phyloP scores from a whole-genome alignment of 768 basidiomycete genomes.

The Crepidotus variabilis region DNA sequence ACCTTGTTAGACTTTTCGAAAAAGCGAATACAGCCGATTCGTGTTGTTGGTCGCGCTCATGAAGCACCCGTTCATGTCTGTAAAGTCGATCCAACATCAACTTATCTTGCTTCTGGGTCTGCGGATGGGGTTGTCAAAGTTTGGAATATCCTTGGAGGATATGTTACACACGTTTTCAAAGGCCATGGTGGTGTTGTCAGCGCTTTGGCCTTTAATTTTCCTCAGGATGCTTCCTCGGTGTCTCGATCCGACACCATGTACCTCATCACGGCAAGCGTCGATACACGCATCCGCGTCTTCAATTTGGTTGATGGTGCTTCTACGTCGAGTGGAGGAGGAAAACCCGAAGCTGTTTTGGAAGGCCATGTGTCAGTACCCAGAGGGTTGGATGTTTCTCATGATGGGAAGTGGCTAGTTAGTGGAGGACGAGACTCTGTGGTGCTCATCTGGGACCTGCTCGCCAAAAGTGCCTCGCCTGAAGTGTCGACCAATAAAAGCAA shows the following conservation, averaged over 20 bases:
- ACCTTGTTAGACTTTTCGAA: slow-evolving; percentile 31
- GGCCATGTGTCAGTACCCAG: slow-evolving; percentile 95
- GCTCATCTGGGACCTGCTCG: slow-evolving; percentile 82
- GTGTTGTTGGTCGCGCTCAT: slow-evolving; percentile 81
- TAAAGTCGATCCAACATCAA: slow-evolving; percentile 77
- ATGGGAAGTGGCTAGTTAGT: slow-evolving; percentile 87
- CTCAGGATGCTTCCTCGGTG: slow-evolving; percentile 51
- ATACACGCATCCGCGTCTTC: slow-evolving; percentile 90
- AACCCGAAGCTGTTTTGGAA: slow-evolving; percentile 81
- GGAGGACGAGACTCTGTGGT: slow-evolving; percentile 93
- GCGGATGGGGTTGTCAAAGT: slow-evolving; percentile 97
- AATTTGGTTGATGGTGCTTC: slow-evolving; percentile 70
- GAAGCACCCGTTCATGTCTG: slow-evolving; percentile 93
- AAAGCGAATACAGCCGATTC: slow-evolving; percentile 63
- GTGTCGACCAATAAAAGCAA: slow-evolving; percentile 30
- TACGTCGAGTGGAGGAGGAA: slow-evolving; percentile 49
- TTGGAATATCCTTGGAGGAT: slow-evolving; percentile 87
- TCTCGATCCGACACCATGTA: slow-evolving; percentile 56
- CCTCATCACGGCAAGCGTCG: slow-evolving; percentile 88
- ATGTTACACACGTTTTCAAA: slow-evolving; percentile 90
- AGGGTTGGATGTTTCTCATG: slow-evolving; percentile 78
- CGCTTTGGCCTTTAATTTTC: slow-evolving; percentile 83
- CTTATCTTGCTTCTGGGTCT: slow-evolving; percentile 91
- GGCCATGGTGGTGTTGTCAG: slow-evolving; percentile 98
- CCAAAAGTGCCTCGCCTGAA: slow-evolving; percentile 21